Conservation (phyloP, 2,329 filamentous ascomycete species). For the Chrysoporthe deuterocubensis region DNA sequence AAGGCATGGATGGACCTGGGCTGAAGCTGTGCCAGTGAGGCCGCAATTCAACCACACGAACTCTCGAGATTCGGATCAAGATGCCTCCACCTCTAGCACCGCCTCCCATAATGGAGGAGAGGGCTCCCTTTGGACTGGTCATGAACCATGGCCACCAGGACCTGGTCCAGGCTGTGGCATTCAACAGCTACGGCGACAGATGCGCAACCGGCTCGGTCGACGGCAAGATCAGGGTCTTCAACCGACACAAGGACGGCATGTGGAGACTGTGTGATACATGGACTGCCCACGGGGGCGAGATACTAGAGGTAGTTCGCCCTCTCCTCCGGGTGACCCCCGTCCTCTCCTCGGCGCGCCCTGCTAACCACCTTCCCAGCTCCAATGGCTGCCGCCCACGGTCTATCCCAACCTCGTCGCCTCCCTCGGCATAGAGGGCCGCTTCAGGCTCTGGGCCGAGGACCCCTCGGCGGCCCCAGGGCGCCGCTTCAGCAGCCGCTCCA, state of each 20-base stretch:
- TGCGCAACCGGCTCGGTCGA: conserved; percentile 91
- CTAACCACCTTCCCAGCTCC: conserved; percentile 60
- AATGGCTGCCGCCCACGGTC: conserved; percentile 90
- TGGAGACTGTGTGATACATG: conserved; percentile 87
- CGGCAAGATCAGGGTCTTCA: conserved; percentile 91
- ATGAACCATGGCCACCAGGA: conserved; percentile 78
- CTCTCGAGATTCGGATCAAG: not conserved
- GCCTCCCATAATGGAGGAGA: conserved; percentile 46
- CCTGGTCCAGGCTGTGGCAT: conserved; percentile 81
- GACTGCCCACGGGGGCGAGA: conserved; percentile 87
- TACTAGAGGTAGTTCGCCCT: conserved; percentile 73
- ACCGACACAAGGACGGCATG: conserved; percentile 74
- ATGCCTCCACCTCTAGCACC: conserved; percentile 37
- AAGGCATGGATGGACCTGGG: not conserved
- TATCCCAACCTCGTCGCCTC: conserved; percentile 86
- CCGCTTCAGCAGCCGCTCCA: conserved; percentile 72
- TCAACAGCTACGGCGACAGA: conserved; percentile 90
- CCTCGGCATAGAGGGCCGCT: conserved; percentile 85
- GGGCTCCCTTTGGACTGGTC: conserved; percentile 59
- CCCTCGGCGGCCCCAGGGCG: conserved; percentile 77
- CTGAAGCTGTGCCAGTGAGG: not conserved
- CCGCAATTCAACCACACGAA: not conserved
- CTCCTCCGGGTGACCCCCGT: not conserved
- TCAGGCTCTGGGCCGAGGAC: conserved; percentile 93
- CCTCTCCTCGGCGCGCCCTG: conserved; percentile 8